Base-by-base conservation (phyloP, 495 filamentous ascomycete genomes). In the Penicillium lagena region DNA sequence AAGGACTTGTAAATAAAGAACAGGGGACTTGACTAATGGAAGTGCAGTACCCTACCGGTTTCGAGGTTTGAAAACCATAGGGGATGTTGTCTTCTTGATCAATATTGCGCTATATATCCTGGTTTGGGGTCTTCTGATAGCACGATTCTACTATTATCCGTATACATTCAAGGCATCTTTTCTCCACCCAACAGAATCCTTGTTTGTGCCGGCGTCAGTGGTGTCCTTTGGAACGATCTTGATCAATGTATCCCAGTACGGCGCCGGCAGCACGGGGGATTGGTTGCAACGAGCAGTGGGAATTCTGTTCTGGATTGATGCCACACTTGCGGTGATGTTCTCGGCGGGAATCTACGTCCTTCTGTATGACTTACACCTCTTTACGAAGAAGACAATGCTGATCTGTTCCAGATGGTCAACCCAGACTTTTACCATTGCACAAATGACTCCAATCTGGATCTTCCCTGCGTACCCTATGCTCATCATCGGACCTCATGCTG, bases 401-500 rank as follows among this genome's bases (percentile, higher is more conserved):
- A 65, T 35, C 8, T 1, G n/a, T 3, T 22, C 7, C 36, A 82
- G 79, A 44, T 85, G 81, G 81, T 82, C 79, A 27, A 84, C 81
- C 1, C 76, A 80, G 50, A 79, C 83, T 15, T 91, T 90, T 53
- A 89, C 88, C 2, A 87, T 95, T 30, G 80, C 82, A 13, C 80
- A 83, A 30, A 95, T 95, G 89, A 95, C 89, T 0, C 89, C 89
- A 0, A 80, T 91, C 37, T 95, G 88, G 89, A 89, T 95, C 30
- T 95, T 95, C 47, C 89, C 89, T 0, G 88, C 86, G 1, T 95
- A 95, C 50, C 89, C 89, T 0, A 77, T 94, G 44, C 77, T 95
- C 7, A 79, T 95, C 0, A 77, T 85, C 6, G 89, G 86, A 7
- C 87, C 88, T 0, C 79, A 86, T 58, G 87, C 86, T 37, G 75